Percentiles rank a stretch among this genome's conserved stretches.
phyloP scores from a whole-genome alignment of 495 filamentous ascomycete genomes.

The Neurospora hispaniola region DNA sequence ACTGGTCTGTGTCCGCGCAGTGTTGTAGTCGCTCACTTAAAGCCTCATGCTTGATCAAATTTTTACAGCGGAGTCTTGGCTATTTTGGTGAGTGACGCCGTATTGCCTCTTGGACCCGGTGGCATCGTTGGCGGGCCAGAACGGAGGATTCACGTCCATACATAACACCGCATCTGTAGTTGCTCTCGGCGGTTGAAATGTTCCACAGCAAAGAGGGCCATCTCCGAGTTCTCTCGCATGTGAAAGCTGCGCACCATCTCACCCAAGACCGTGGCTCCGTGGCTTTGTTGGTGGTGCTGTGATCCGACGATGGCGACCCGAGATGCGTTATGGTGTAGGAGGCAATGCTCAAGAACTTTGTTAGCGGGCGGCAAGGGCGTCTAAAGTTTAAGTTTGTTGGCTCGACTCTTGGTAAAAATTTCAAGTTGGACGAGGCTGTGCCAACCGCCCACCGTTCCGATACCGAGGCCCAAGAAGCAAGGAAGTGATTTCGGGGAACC shows the following conservation, averaged over 20 bases:
- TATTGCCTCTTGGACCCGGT: not conserved
- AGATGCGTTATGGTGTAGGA: not conserved
- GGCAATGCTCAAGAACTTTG: not conserved
- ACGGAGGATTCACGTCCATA: not conserved
- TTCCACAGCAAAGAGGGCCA: not conserved
- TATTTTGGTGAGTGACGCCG: not conserved
- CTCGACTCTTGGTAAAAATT: not conserved
- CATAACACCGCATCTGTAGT: not conserved
- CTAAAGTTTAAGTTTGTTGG: not conserved
- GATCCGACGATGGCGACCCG: not conserved
- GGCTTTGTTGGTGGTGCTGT: not conserved
- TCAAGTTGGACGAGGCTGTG: not conserved
- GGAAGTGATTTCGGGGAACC: not conserved
- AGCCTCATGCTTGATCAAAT: not conserved
- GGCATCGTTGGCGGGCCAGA: not conserved
- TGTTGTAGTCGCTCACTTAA: not conserved
- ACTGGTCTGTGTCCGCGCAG: not conserved
- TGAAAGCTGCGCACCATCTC: not conserved
- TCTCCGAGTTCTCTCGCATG: not conserved
- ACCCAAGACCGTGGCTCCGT: not conserved
- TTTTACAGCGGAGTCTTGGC: not conserved
- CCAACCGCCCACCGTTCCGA: not conserved
- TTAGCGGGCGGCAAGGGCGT: not conserved
- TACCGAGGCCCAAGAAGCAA: not conserved
- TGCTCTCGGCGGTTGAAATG: not conserved